These are phyloP conservation scores for Trametes elegans DNA, from an alignment of 768 basidiomycete genomes.

Conservation along the genomic window DNA sequence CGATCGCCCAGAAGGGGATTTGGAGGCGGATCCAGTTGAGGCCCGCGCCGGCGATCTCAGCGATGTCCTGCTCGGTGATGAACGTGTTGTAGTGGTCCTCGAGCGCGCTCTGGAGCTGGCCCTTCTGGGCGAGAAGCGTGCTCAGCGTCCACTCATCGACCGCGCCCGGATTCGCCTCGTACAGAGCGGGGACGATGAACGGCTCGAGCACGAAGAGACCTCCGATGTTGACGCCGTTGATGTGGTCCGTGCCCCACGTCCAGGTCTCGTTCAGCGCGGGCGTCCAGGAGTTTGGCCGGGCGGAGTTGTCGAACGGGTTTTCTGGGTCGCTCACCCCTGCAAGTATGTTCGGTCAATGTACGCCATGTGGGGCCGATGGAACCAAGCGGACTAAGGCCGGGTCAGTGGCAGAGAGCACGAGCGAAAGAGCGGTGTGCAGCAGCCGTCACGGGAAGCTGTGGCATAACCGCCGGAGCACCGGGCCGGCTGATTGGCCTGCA, in stretches of 20 bases:
- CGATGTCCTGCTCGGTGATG: constrained; percentile 44
- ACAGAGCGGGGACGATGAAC: constrained; percentile 66
- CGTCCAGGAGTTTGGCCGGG: constrained; percentile 76
- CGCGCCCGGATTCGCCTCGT: constrained; percentile 47
- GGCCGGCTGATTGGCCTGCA: not conserved
- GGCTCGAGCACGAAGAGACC: constrained; percentile 80
- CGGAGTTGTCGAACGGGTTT: constrained; percentile 73
- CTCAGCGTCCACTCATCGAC: constrained; percentile 71
- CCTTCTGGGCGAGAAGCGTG: constrained; percentile 54
- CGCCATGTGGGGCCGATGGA: no score
- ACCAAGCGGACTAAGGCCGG: no score
- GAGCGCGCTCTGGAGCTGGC: constrained; percentile 28
- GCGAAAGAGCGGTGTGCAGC: no score
- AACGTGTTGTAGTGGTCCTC: constrained; percentile 81
- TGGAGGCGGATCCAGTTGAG: constrained; percentile 83
- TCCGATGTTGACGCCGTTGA: constrained; percentile 70
- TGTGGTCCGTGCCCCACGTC: constrained; percentile 61
- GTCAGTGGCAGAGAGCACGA: no score
- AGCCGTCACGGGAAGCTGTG: no score
- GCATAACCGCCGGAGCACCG: not conserved
- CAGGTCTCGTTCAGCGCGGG: constrained; percentile 76
- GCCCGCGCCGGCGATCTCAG: constrained; percentile 51
- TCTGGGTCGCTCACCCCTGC: constrained; percentile 67
- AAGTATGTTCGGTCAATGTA: not conserved
- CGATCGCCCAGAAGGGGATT: constrained; percentile 85